These are phyloP conservation scores for Cryphonectria radicalis DNA, from an alignment of 2,329 filamentous ascomycete species.

Conservation along the genomic window DNA sequence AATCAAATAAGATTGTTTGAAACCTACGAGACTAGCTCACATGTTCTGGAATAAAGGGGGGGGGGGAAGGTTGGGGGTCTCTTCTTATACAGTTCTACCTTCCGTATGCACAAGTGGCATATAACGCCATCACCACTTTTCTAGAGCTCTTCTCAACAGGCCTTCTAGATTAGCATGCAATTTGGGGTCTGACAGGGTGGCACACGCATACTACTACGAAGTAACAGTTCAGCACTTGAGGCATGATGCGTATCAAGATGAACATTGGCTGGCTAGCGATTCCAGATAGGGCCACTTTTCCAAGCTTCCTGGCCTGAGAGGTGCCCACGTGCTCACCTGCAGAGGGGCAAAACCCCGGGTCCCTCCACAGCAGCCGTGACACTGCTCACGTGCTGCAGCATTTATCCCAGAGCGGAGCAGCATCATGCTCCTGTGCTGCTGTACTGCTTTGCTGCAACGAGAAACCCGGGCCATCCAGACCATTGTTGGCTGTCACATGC, in stretches of 20 bases:
- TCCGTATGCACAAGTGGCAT: neutral
- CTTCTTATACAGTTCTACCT: neutral
- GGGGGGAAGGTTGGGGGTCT: neutral
- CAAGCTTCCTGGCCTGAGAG: conserved; percentile 21
- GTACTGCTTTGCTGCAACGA: neutral
- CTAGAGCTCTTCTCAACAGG: neutral
- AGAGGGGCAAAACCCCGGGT: neutral
- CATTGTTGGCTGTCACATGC: conserved; percentile 3
- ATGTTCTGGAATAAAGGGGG: neutral
- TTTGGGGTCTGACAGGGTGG: neutral
- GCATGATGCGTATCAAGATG: conserved; percentile 8
- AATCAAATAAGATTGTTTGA: neutral
- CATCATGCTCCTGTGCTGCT: neutral
- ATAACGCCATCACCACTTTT: neutral
- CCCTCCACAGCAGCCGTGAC: neutral
- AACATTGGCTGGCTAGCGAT: neutral
- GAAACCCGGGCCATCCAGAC: neutral
- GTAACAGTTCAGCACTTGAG: neutral
- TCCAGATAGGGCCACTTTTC: neutral
- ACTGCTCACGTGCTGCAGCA: conserved; percentile 19
- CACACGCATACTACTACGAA: neutral
- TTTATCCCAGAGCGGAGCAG: neutral
- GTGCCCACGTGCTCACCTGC: conserved; percentile 26
- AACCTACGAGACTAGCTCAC: neutral
- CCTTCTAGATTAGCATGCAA: neutral